A percentile compares a stretch with the other conserved stretches of the same genome.
These are phyloP conservation scores for Phyllosticta capitalensis DNA, from an alignment of 2,329 filamentous ascomycete genomes.

Conservation along the genomic window DNA sequence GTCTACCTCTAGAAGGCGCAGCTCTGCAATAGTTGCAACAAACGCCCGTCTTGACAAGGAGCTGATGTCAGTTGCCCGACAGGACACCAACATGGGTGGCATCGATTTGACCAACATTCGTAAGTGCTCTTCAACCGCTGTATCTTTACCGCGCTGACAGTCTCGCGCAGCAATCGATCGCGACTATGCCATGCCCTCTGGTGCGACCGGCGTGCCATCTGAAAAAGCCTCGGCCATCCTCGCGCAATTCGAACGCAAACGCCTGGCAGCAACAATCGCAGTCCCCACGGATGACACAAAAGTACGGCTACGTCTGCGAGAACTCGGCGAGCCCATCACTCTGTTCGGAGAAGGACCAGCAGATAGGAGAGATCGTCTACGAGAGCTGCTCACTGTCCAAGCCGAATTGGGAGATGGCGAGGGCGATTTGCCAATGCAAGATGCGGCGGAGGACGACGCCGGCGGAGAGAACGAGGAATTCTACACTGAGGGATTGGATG, in stretches of 20 bases:
- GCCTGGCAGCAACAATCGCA: constrained; percentile 75
- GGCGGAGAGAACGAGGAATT: constrained; percentile 72
- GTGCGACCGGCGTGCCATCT: constrained; percentile 56
- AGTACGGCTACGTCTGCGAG: constrained; percentile 70
- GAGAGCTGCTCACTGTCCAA: constrained; percentile 68
- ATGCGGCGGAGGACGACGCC: constrained; percentile 31
- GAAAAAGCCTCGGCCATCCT: constrained; percentile 80
- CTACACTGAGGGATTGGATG: constrained; percentile 73
- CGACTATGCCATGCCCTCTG: constrained; percentile 70
- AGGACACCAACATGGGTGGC: constrained; percentile 46
- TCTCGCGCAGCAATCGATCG: constrained; percentile 52
- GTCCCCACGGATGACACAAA: constrained; percentile 90
- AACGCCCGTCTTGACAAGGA: constrained; percentile 3
- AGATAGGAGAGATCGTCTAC: constrained; percentile 77
- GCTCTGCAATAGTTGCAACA: constrained; percentile 4
- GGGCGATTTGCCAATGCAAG: constrained; percentile 47
- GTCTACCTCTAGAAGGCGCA: constrained; percentile 9
- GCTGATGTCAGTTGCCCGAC: constrained; percentile 7
- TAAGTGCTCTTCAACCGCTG: constrained; percentile 33
- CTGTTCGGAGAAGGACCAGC: constrained; percentile 84
- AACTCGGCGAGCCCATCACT: constrained; percentile 87
- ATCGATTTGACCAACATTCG: constrained; percentile 55
- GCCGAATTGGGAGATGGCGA: constrained; percentile 51
- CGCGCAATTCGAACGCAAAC: constrained; percentile 83
- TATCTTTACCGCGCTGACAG: background rate